Base-by-base conservation (phyloP, 2,329 filamentous ascomycete species). In the Cytospora piceicola region DNA sequence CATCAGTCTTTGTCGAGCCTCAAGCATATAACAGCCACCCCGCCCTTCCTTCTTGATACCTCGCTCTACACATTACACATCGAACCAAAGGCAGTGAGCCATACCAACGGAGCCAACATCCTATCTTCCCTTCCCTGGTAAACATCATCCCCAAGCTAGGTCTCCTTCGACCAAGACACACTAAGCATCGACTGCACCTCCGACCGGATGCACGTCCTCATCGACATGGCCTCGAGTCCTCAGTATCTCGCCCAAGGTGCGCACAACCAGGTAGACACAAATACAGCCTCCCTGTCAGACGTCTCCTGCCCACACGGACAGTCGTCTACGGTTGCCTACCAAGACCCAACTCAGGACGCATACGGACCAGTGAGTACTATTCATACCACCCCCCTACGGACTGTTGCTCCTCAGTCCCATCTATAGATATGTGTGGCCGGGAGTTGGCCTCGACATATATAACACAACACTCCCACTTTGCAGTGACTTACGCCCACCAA, bases 221-320 rank as follows among this genome's bases (percentile, higher is more conserved):
- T 73, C 70, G 71, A 73, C 66, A 76, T 75, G 73, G 63, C 63
- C 34, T 63, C 70, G 51, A 69, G 63, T 58, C 52, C 69, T 32
- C 71, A 70, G 36, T 75, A 72, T 67, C 69, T 73, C 34, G 63
- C 67, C 64, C 70, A 69, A n/a, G 68, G 67, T 58, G 68, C 68
- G 57, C 70, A 72, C 58, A 66, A 71, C 46, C 60, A 61, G 49
- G 68, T 70, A 27, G 71, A 72, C 67, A 58, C 62, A 61, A 58
- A 30, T 58, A 36, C 61, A 54, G 55, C 63, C n/a, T 51, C 46
- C 46, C n/a, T 66, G 56, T 56, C 58, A 15, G 36, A 59, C 65
- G 53, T 36, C 34, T 66, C 68, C n/a, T 69, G 69, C 49, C 56
- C 67, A 15, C 63, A 59, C 55, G 62, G 22, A 15, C 51, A 67